Evolutionary conservation across 2,329 filamentous ascomycete species (phyloP).

Genomic region (Simplicillium sp.): DNA sequence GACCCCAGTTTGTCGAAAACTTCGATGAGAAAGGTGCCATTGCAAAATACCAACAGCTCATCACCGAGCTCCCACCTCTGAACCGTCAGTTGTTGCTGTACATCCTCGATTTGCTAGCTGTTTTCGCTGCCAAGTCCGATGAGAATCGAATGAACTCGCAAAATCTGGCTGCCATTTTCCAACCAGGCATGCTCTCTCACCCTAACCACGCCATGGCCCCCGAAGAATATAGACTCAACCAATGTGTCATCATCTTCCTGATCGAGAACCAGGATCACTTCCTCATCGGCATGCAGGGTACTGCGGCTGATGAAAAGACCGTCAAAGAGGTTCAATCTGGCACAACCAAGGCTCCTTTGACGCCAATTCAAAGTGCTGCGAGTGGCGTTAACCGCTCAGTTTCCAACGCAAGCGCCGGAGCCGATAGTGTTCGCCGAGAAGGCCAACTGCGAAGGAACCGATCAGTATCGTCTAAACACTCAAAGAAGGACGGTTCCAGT

Average conservation of each 20-base stretch:
- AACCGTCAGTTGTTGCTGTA: slow-evolving; percentile 93
- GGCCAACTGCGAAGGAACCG: slow-evolving; percentile 77
- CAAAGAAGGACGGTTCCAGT: slow-evolving; percentile 61
- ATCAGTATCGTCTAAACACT: slow-evolving; percentile 85
- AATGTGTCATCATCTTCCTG: slow-evolving; percentile 93
- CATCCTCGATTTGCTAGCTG: slow-evolving; percentile 88
- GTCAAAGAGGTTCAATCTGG: slow-evolving; percentile 59
- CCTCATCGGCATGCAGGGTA: slow-evolving; percentile 95
- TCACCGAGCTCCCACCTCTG: slow-evolving; percentile 83
- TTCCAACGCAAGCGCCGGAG: slow-evolving; percentile 81
- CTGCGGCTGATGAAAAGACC: slow-evolving; percentile 83
- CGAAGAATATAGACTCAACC: slow-evolving; percentile 85
- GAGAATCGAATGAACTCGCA: slow-evolving; percentile 94
- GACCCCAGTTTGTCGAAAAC: slow-evolving; percentile 59
- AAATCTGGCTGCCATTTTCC: slow-evolving; percentile 94
- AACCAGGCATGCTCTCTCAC: slow-evolving; percentile 91
- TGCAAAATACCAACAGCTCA: slow-evolving; percentile 73
- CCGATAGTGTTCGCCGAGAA: slow-evolving; percentile 75
- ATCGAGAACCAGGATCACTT: slow-evolving; percentile 99
- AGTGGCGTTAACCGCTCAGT: slow-evolving; percentile 60
- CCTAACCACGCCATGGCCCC: slow-evolving; percentile 93
- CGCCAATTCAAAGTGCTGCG: slow-evolving; percentile 36
- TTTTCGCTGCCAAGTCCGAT: slow-evolving; percentile 94
- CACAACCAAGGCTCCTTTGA: slow-evolving; percentile 38
- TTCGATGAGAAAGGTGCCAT: slow-evolving; percentile 62